Evolutionary conservation across 176 grass and related monocot species (phyloP).

Genomic region (Zizania latifolia): DNA sequence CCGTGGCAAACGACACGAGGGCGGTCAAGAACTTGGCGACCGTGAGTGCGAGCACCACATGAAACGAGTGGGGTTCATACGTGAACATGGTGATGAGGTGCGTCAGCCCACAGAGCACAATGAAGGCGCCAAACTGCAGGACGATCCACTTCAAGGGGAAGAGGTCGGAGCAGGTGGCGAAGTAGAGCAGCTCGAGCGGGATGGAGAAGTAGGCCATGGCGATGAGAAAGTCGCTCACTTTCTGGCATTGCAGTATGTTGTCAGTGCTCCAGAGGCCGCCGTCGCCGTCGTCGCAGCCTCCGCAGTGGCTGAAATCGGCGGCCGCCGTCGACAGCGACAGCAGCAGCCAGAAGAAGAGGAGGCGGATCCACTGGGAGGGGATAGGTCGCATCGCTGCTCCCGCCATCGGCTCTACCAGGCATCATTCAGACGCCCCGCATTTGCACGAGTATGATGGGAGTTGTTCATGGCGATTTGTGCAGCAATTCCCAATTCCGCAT

Average conservation of each 20-base stretch:
- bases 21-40: slow-evolving; percentile 80
- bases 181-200: slow-evolving; percentile 77
- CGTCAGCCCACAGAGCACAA: slow-evolving; percentile 69
- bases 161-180: slow-evolving; percentile 60
- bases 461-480: too few species aligned
- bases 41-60: slow-evolving; percentile 56
- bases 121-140: slow-evolving; percentile 70
- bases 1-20: slow-evolving; percentile 57
- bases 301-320: slow-evolving; percentile 41
- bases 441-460: background rate
- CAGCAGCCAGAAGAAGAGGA: slow-evolving; percentile 36
- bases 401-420: slow-evolving; percentile 54
- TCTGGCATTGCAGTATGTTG: slow-evolving; percentile 68
- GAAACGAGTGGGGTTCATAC: slow-evolving; percentile 63
- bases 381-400: slow-evolving; percentile 36
- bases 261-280: slow-evolving; percentile 37
- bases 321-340: slow-evolving; percentile 14
- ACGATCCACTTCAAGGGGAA: slow-evolving; percentile 80
- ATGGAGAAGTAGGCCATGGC: slow-evolving; percentile 83
- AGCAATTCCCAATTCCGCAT: background rate
- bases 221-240: slow-evolving; percentile 72
- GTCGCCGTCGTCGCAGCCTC: slow-evolving; percentile 34
- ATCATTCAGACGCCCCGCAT: slow-evolving; percentile 32
- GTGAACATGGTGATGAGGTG: slow-evolving; percentile 70
- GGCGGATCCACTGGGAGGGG: slow-evolving; percentile 19